Base-by-base conservation (phyloP, 192 early-diverging fungal species). In the Pilaira anomala region DNA sequence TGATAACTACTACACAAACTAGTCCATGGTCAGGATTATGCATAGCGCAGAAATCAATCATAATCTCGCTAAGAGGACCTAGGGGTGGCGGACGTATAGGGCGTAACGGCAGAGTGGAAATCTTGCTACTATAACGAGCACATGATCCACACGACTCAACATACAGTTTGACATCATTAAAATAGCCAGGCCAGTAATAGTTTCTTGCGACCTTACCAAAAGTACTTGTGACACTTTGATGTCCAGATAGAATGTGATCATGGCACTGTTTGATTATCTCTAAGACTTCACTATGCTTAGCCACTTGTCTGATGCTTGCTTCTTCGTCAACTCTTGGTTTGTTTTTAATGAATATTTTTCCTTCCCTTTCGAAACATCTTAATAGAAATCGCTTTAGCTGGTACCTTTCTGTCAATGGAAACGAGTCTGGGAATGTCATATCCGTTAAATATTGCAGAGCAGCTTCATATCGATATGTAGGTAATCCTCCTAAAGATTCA, bases 1-100 rank as follows among this genome's bases (percentile, higher is more conserved):
- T 54, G 8, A 54, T 54, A 1, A 54, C 52, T 16, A 54, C 5
- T 33, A 54, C 25, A 33, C 16, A n/a, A 26, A 28, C 12, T 3
- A 28, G 7, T 33, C 28, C 28, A 14, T 19, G 29, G 2, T 45
- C 42, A 16, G 42, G 3, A 3, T 4, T 4, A 13, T 25, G 52
- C 3, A 54, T 1, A 11, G 52, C 13, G n/a, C 25, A 54, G 25
- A 54, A 54, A 18, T 54, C 52, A 19, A 54, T 54, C 52, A 54
- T 54, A 33, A 54, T 12, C n/a, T 54, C 29, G 26, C 6, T 14
- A 8, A 54, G 13, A 1, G 52, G 52, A 33, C 52, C 52, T 5
- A 7, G 8, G 1, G 6, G 4, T 33, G 52, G 52, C 1, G 29
- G 4, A 1, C 28, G 52, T 7, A 54, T 33, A 7, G 52, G 13